phyloP scores from a whole-genome alignment of 805 yeast genomes.

The Cyberlindnera misumaiensis region DNA sequence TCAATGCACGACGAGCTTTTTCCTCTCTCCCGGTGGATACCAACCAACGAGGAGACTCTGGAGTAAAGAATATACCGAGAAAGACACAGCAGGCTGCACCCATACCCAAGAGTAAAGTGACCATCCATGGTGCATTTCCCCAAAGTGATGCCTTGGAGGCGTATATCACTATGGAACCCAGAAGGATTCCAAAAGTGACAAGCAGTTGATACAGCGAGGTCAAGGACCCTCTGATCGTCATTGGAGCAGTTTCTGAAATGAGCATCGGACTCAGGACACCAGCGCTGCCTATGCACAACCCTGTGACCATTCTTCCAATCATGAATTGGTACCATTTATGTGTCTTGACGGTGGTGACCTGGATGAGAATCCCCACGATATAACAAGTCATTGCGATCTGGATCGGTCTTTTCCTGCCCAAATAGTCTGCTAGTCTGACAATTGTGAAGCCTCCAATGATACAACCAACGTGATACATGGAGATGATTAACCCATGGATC shows the following conservation, averaged over 20 bases:
- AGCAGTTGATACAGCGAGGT: slow-evolving; percentile 58
- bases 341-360: slow-evolving; percentile 39
- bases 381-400: slow-evolving; percentile 48
- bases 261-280: slow-evolving; percentile 71
- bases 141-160: slow-evolving; percentile 35
- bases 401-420: slow-evolving; percentile 57
- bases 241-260: slow-evolving; percentile 62
- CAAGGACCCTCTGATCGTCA: slow-evolving; percentile 58
- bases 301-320: slow-evolving; percentile 61
- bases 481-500: slow-evolving; percentile 39
- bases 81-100: slow-evolving; percentile 39
- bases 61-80: slow-evolving; percentile 56
- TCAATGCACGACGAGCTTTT: slow-evolving; percentile 48
- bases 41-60: slow-evolving; percentile 63
- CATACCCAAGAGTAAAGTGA: slow-evolving; percentile 51
- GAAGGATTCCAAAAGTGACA: slow-evolving; percentile 59
- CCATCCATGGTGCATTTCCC: slow-evolving; percentile 54
- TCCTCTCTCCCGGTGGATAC: slow-evolving; percentile 41
- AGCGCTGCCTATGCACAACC: slow-evolving; percentile 67
- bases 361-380: slow-evolving; percentile 52
- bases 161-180: slow-evolving; percentile 58
- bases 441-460: slow-evolving; percentile 60
- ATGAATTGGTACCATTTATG: slow-evolving; percentile 55
- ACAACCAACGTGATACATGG: slow-evolving; percentile 62
- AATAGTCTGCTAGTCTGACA: slow-evolving; percentile 50